Evolutionary conservation across 2,329 filamentous ascomycete species (phyloP), one percentile per base, ranked within the genome.

Genomic region (Lomentospora prolificans): DNA sequence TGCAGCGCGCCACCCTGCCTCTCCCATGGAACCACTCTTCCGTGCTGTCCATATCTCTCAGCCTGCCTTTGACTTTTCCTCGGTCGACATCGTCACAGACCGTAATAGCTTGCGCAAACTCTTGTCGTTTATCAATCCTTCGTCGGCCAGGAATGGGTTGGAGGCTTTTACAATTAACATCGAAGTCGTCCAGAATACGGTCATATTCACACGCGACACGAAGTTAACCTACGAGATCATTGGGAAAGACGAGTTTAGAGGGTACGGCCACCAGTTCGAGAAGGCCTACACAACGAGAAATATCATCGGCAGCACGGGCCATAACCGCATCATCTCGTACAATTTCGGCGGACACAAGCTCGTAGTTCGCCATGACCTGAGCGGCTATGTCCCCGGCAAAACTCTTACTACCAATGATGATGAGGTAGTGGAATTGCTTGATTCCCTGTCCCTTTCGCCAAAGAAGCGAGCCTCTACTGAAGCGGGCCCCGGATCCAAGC

Each of bases 61-160:
- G 22, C 72, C 74, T 9, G 63, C 63, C 0, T 73, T 73, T 51
- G 65, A 75, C 53, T 62, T 77, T 14, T 27, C 60, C 24, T 41
- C 61, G 0, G 58, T 72, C 50, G 70, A 77, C 59, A 56, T 78
- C 9, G 65, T 78, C 19, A 73, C 69, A 2, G 75, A 77, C 59
- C 64, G 73, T 28, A 76, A 75, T 62, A 76, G 73, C 53, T 68
- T 78, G 53, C 72, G 74, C 28, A 78, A 78, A 61, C 70, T 78
- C 19, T 65, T 78, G 1, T 65, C 66, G 2, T 76, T 78, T 57
- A 58, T 76, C 51, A 63, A 70, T 31, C 66, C 67, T 1, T 53
- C 17, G 5, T 57, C 61, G 2, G 55, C 48, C 24, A 63, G 56
- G 41, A 58, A 65, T 30, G 57, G 59, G 14, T 60, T 64, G 9